Evolutionary conservation across 2,329 filamentous ascomycete genomes (phyloP), one percentile per base, ranked within the genome.

Genomic region (Aspergillus awamori): DNA sequence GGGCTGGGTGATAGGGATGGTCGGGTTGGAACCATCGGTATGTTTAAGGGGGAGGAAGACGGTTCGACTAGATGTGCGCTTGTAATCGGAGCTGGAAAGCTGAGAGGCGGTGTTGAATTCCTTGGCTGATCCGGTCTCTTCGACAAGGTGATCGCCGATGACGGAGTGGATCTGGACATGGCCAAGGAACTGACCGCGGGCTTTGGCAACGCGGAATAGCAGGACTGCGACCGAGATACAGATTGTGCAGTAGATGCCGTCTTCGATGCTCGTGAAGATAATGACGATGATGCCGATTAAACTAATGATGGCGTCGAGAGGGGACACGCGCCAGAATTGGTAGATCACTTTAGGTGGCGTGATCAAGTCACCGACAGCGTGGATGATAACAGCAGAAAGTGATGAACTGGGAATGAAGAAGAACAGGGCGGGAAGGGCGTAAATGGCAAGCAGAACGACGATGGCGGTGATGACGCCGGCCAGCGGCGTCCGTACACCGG

Each of bases 281-380:
- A 92, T 96, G 56, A 97, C 90, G 33, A 97, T 78, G 0, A 98
- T 93, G 76, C 95, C 94, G 8, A 91, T 86, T 69, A 97, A 93
- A 83, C 97, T 98, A 73, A 98, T 92, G 54, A 95, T 68, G 0
- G 96, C 90, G 73, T 99, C 94, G 2, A 97, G 74, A 0, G 94
- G 94, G 0, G 92, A 95, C 5, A 96, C 91, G 49, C 88, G 86
- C 94, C 94, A 98, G 79, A 97, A 98, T 70, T 94, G 90, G 76
- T 96, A 97, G 15, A 97, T 84, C 0, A 90, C 93, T 73, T 96
- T 92, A 3, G 93, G 93, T 0, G 92, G 88, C 0, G 93, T 96
- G 74, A 98, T 91, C 57, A 99, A 80, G 74, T 97, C 93, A 59
- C 91, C 90, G 3, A 98, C 94, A 3, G 94, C 94, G 74, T 97